Base-by-base conservation (phyloP, 768 basidiomycete species). In the Mrakia blollopis region DNA sequence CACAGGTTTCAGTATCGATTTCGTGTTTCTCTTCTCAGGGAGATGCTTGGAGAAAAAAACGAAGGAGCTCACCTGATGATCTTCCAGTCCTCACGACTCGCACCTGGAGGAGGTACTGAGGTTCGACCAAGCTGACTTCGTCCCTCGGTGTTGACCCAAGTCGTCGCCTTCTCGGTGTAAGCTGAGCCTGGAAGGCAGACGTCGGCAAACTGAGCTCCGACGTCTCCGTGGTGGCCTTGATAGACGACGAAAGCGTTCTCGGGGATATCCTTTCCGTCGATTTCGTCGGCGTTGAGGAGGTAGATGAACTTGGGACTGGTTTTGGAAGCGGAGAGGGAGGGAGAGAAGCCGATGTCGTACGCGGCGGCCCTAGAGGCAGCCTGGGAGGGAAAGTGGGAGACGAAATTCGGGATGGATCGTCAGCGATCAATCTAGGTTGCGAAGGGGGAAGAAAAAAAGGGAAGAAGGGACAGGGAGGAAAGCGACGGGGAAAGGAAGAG, bases 121-220 rank as follows among this genome's bases (percentile, higher is more conserved):
- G 92, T 89, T 63, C 97, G 88, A 30, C 93, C 93, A 18, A 95
- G 85, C 84, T 99, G 97, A 28, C 91, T 86, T 37, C 96, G 88
- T 50, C 97, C 97, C 83, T 99, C 97, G 0, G 94, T 94, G 86
- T 99, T 99, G 75, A 99, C 89, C 94, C 95, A 98, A 0, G 94
- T 98, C 68, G 87, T 87, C 11, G 88, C 86, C 81, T 91, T 91
- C 86, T 98, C 97, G 3, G 96, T 98, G 85, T 97, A 98, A 3
- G 97, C 97, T 23, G 91, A 88, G 11, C 88, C 93, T 23, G 97
- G 97, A 25, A 98, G 86, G 83, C 92, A 93, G 77, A 98, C 94
- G 82, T 99, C 97, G n/a, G 97, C 97, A 32, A 94, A 89, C 81
- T 94, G 92, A 3, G 97, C 97, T 50, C 97, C 96, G 74, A 93